Conservation (phyloP, 2,329 filamentous ascomycete genomes). For the Orbilia brochopaga region DNA sequence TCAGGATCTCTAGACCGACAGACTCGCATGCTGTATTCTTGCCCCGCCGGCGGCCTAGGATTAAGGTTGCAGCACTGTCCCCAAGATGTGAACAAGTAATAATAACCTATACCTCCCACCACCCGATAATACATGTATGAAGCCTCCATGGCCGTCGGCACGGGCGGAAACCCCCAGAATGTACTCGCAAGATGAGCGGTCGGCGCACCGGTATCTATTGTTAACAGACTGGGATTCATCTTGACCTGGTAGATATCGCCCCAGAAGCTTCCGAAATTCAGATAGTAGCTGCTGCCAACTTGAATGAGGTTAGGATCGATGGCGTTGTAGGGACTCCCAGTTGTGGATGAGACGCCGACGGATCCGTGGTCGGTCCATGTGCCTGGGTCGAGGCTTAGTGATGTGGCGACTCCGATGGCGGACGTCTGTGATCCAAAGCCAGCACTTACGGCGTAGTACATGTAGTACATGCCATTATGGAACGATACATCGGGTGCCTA, state of each 20-base stretch:
- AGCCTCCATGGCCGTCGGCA: constrained; percentile 63
- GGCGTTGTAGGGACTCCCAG: constrained; percentile 64
- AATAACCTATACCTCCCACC: constrained; percentile 61
- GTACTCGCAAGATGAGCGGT: not conserved
- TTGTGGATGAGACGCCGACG: constrained; percentile 62
- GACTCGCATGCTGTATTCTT: constrained; percentile 71
- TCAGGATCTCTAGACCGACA: constrained; percentile 66
- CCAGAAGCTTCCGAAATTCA: constrained; percentile 75
- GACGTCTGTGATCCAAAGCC: constrained; percentile 67
- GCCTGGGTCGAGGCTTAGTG: constrained; percentile 62
- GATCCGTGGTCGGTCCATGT: constrained; percentile 68
- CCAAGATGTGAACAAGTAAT: constrained; percentile 69
- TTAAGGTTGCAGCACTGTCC: constrained; percentile 70
- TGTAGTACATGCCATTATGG: constrained; percentile 67
- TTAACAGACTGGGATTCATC: constrained; percentile 58
- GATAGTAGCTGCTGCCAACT: constrained; percentile 59
- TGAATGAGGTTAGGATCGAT: constrained; percentile 67
- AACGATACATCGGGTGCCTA: constrained; percentile 69
- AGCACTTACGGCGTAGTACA: constrained; percentile 69
- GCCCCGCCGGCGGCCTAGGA: constrained; percentile 62
- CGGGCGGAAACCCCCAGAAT: not conserved
- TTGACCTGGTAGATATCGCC: constrained; percentile 67
- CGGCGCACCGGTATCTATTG: constrained; percentile 57
- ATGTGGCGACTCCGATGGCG: constrained; percentile 66
- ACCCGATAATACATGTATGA: constrained; percentile 65